These are phyloP conservation scores for Picea sitchensis DNA, from an alignment of 75 land plant genomes.

Conservation along the genomic window DNA sequence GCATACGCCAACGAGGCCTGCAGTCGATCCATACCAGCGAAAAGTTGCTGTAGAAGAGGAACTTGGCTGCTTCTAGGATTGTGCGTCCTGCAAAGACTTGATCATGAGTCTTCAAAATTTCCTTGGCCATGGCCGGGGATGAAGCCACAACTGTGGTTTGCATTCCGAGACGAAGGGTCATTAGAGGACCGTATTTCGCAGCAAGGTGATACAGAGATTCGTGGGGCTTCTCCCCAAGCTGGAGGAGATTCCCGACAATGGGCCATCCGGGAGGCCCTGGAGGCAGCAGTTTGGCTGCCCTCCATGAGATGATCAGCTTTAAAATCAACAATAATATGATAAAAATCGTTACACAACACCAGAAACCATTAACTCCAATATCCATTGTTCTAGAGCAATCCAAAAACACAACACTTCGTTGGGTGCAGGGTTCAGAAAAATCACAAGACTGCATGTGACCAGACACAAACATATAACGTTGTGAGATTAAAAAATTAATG, in stretches of 20 bases:
- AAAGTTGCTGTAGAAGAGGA: slow-evolving; percentile 4
- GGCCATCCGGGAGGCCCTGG: slow-evolving; percentile 29
- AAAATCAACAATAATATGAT: no score
- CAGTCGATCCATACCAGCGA: slow-evolving; percentile 32
- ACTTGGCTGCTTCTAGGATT: slow-evolving; percentile 15
- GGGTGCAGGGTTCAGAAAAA: no score
- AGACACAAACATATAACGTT: no score
- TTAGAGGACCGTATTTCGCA: slow-evolving; percentile 27
- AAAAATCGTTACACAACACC: no score
- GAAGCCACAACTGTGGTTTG: slow-evolving; percentile 18
- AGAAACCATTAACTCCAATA: no score
- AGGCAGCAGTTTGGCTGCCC: slow-evolving; percentile 7
- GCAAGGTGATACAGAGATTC: slow-evolving; percentile 18
- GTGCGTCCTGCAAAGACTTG: slow-evolving; percentile 10
- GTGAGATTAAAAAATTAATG: no score
- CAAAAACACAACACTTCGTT: no score
- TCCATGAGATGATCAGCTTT: not conserved
- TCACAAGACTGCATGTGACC: no score
- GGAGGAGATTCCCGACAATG: slow-evolving; percentile 28
- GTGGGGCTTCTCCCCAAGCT: slow-evolving; percentile 26
- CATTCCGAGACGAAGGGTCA: slow-evolving; percentile 21
- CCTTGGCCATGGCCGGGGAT: slow-evolving; percentile 20
- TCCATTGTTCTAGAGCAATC: no score
- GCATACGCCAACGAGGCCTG: slow-evolving; percentile 17
- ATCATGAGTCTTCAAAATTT: slow-evolving; percentile 22